Percentiles rank a stretch among this genome's conserved stretches.
These are phyloP conservation scores for Carex sylvatica DNA, from an alignment of 202 grass and related monocot genomes.

Conservation along the genomic window DNA sequence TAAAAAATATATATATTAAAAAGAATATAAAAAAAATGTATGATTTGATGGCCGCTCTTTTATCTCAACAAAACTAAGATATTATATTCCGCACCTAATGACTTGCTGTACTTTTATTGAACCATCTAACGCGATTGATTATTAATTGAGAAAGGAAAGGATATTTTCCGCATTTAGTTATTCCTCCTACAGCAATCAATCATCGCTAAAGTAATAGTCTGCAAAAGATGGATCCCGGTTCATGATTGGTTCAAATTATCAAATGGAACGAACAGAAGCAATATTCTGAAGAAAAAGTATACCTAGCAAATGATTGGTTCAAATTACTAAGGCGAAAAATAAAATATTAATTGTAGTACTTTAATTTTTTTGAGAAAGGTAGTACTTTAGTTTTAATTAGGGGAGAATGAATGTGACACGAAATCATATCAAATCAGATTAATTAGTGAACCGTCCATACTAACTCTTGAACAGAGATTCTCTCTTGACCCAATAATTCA, in stretches of 20 bases:
- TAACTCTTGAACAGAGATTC: not conserved
- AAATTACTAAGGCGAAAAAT: not conserved
- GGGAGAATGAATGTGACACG: not conserved
- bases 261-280: not conserved
- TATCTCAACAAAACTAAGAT: too few species aligned
- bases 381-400: not conserved
- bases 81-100: too few species aligned
- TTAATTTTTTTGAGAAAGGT: too few species aligned
- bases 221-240: not conserved
- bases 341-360: conserved; percentile 2
- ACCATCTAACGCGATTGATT: not conserved
- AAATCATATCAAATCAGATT: not conserved
- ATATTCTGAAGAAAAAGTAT: not conserved
- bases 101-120: too few species aligned
- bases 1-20: too few species aligned
- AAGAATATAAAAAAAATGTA: too few species aligned
- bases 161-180: not conserved
- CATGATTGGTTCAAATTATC: conserved; percentile 4
- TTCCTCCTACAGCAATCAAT: not conserved
- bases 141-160: not conserved
- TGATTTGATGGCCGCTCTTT: too few species aligned
- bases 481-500: not conserved
- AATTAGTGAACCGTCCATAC: not conserved
- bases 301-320: not conserved
- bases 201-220: not conserved